Base-by-base conservation (phyloP, 176 grass and related monocot genomes). In the Puya raimondii region DNA sequence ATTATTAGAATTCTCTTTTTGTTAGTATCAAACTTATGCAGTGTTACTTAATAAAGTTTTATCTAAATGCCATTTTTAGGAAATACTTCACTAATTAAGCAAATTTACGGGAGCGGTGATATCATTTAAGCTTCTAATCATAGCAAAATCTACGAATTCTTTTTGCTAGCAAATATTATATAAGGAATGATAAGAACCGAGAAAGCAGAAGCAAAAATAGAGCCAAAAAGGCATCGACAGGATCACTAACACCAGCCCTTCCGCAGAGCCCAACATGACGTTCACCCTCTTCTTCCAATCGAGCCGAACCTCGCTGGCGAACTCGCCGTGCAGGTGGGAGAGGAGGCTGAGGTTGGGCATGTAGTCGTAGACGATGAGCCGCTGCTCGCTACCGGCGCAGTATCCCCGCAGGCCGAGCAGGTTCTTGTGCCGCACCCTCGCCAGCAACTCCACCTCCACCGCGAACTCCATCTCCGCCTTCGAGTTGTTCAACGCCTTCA, bases 381-480 rank as follows among this genome's bases (percentile, higher is more conserved):
- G 73, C 67, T 91, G 88, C 0, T 81, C 84, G 7, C 67, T 13
- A 9, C 71, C 71, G 12, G 78, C 81, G 64, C 88, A 86, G 70
- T 91, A 86, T 50, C 88, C 88, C 48, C 84, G 69, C 11, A 91
- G 84, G 47, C 88, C 88, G 0, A 91, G 84, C 0, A 91, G 81
- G 78, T 91, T 87, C 18, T 64, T 51, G 80, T 91, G 88, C 1
- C 78, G 88, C 10, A 91, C 88, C 4, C 88, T 79, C 2, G 88
- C 88, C 0, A 91, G 64, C 0, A 87, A 84, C 81, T 91, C 88
- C 10, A 91, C 84, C 68, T 91, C 88, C 21, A 91, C 88, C 1
- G 88, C 84, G 71, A 91, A 91, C 58, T 91, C 88, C 88, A 91
- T 91, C 80, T 91, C 88, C 14, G 88, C 88, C 71, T 91, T 91